Evolutionary conservation across 1,284 basidiomycete genomes (phyloP), one percentile per base, ranked within the genome.

Genomic region (Apiotrichum laibachii): DNA sequence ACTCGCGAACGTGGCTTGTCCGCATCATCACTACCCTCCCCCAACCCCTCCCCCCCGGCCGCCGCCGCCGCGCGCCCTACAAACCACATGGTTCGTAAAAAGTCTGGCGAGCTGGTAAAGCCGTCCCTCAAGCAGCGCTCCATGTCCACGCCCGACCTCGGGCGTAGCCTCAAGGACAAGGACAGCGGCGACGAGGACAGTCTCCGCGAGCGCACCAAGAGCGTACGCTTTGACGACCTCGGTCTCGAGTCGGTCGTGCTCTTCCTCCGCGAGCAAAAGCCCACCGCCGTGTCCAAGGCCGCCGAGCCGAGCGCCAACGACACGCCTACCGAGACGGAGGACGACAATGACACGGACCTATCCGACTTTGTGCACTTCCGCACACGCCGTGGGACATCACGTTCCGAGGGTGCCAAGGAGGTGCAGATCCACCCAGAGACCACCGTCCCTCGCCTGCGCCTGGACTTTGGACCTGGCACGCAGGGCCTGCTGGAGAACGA

Each of bases 41-140:
- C 13, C 42, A 34, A 19, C 26, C 5, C 2, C 40, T 11, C 26
- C 53, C 15, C 33, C 43, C 13, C 40, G 51, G 22, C 50, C 37
- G 7, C 40, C 55, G 22, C 50, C 37, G 7, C 37, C 37, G 12
- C n/a, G 33, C 46, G 45, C 34, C 50, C 50, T 39, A 21, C 44
- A 47, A 49, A 59, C 15, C 63, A 61, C 45, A 74, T 75, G 67
- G 72, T 80, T 44, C 70, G 78, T 48, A 80, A 80, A 53, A 80
- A 80, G 64, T 77, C 75, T 1, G 78, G 78, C 45, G 77, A 80
- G 59, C 67, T 80, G 56, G 75, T 80, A 61, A 79, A 78, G 59
- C 71, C 78, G 2, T 76, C 76, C 1, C 69, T 80, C 39, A 79
- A 79, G 60, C 64, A 63, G 35, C 70, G 75, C 44, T 77, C 75